Base-by-base conservation (phyloP, 352 stramenopile genomes). In the Phytophthora nicotianae region DNA sequence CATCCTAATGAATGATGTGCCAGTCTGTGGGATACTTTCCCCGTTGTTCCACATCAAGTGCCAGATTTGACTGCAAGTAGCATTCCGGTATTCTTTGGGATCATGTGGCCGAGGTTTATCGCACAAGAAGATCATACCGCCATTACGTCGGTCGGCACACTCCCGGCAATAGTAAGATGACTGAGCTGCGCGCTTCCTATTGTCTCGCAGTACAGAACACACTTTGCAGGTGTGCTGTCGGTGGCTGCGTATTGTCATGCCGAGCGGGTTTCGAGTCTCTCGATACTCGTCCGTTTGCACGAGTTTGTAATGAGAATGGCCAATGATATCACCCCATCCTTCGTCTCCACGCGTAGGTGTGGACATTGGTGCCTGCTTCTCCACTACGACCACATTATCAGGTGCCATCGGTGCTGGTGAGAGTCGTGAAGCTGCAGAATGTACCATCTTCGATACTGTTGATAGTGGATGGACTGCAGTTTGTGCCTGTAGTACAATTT, bases 61-160 rank as follows among this genome's bases (percentile, higher is more conserved):
- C 68, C 68, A 75, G 49, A 75, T 75, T 55, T 75, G 68, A 33
- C 43, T 72, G 57, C 68, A 75, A 24, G 57, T 72, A 26, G 61
- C 62, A 42, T 63, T 60, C 23, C 53, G 52, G 47, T 70, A 75
- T 19, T 59, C 32, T 8, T 51, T 53, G 9, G 27, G 35, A 21
- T 66, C 68, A 47, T 72, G 68, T 13, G 45, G 52, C 20, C 68
- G 43, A n/a, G 55, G 38, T 57, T 57, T 66, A 49, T 72, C 62
- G 40, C 68, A 75, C 35, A 75, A 48, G 50, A 65, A 75, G 27
- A 75, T 58, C 51, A 64, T 66, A 16, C 51, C 62, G 10, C 68
- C 68, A 16, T 61, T 46, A 35, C 58, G 50, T n/a, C 58, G 53
- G 17, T 63, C 56, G 13, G 63, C 72, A 49, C 69, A 77, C 35